Evolutionary conservation across 2,329 filamentous ascomycete species (phyloP).

Genomic region (Cladosporium halotolerans): DNA sequence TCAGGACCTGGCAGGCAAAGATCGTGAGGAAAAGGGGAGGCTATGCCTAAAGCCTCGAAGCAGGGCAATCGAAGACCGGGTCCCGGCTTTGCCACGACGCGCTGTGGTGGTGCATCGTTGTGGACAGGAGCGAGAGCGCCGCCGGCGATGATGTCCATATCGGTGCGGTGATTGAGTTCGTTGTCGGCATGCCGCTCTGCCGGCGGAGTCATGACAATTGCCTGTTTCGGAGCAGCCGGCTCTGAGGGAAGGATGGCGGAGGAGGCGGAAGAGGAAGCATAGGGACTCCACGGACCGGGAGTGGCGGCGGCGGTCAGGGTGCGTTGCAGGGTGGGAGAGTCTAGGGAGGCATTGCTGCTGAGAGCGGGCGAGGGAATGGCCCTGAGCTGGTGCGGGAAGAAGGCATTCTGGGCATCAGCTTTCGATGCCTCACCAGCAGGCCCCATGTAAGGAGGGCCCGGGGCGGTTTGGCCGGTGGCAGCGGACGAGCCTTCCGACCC

Average conservation of each 20-base stretch:
- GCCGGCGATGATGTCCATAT: conserved; percentile 24
- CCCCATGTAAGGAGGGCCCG: conserved; percentile 15
- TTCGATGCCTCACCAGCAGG: conserved; percentile 14
- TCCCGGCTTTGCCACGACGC: conserved; percentile 17
- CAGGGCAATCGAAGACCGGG: conserved; percentile 46
- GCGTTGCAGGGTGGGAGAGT: conserved; percentile 13
- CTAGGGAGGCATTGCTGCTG: conserved; percentile 12
- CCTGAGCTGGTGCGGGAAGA: conserved; percentile 2
- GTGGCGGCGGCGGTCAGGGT: background rate
- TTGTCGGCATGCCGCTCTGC: conserved; percentile 11
- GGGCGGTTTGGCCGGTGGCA: background rate
- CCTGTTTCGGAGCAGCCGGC: conserved; percentile 13
- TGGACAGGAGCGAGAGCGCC: conserved; percentile 24
- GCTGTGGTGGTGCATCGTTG: conserved; percentile 10
- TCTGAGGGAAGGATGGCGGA: conserved; percentile 13
- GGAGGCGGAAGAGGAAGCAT: conserved; percentile 9
- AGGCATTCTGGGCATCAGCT: conserved; percentile 11
- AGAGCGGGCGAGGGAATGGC: conserved; percentile 18
- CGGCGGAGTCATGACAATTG: conserved; percentile 19
- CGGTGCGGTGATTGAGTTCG: background rate
- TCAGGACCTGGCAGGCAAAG: conserved; percentile 22
- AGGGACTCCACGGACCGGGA: conserved; percentile 12
- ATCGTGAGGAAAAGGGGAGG: conserved; percentile 40
- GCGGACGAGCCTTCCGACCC: background rate
- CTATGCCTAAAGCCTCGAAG: conserved; percentile 48